These are phyloP conservation scores for Solanum clarkiae DNA, from an alignment of 257 asterid species.

Conservation along the genomic window DNA sequence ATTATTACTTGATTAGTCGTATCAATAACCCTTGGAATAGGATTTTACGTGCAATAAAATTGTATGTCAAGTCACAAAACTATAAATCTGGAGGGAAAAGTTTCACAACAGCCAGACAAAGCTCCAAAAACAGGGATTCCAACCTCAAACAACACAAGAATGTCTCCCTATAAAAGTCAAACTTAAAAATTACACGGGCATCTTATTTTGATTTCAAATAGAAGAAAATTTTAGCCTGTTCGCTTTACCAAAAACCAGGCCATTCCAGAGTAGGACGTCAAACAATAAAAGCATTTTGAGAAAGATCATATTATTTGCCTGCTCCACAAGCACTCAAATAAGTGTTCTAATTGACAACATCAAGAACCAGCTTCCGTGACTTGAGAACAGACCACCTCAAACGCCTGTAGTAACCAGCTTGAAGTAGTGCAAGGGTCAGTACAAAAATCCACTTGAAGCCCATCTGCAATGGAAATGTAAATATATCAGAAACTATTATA, in stretches of 20 bases:
- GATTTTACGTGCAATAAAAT: not conserved
- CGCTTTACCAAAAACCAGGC: not conserved
- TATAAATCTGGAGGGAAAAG: not conserved
- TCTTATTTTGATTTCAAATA: not conserved
- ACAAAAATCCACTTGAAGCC: slow-evolving; percentile 69
- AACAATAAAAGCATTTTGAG: not conserved
- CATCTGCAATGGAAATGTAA: slow-evolving; percentile 30
- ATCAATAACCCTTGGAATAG: not conserved
- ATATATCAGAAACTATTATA: not conserved
- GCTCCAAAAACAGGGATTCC: not conserved
- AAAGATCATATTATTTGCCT: not conserved
- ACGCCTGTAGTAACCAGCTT: slow-evolving; percentile 56
- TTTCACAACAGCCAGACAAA: not conserved
- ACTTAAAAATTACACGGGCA: not conserved
- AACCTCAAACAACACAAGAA: not conserved
- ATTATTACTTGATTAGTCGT: not conserved
- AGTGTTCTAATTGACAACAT: slow-evolving; percentile 40
- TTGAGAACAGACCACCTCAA: slow-evolving; percentile 57
- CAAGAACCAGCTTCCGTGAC: slow-evolving; percentile 64
- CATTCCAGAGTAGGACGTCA: not conserved
- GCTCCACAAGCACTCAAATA: not conserved
- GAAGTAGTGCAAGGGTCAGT: slow-evolving; percentile 58
- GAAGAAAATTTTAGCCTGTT: not conserved
- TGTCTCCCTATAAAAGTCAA: not conserved
- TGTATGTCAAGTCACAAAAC: not conserved